Evolutionary conservation across 305 asterid species (phyloP), one percentile per base, ranked within the genome.

Genomic region (Fraxinus sp.): DNA sequence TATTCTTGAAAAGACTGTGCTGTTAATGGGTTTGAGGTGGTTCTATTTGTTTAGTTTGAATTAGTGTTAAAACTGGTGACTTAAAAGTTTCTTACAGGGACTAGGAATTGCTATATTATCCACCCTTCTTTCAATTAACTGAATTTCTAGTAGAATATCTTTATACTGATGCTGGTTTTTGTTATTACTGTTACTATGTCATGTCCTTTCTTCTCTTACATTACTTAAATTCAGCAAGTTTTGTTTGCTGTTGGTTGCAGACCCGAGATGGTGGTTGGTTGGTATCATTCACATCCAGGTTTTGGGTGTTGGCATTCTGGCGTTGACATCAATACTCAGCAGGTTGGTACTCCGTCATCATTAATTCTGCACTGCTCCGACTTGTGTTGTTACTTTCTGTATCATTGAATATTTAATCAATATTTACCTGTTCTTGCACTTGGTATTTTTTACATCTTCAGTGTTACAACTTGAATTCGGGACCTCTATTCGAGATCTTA

Each of bases 221-320:
- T 71, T 78, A 41, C 14, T 11, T 79, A 28, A 78, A 44, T 5
- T 80, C 59, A 35, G 24, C 59, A 35, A 41, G 28, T 79, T 10
- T 68, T 84, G n/a, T 83, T 76, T 82, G 70, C 46, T 82, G 68
- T 81, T 22, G 73, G 44, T 87, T 36, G 39, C 39, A 6, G 39
- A 36, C 39, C 39, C 8, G 39, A 36, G 39, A 36, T 36, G 39
- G 39, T 36, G 80, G 86, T 93, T 62, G 99, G 98, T 62, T 96
- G 98, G 99, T 96, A 94, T 84, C 97, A 93, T 83, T 94, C 99
- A 46, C 98, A 94, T 91, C 99, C 99, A 35, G 97, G 98, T 59
- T 96, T 94, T 80, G 99, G 99, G 81, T 94, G 98, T 83, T 97
- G 98, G 98, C 97, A 94, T 76, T 97, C 97, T 79, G 99, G 99